Percentiles rank a stretch among this genome's conserved stretches.
Conservation (phyloP, 306 rosid genomes). For the Sphenostylis stenocarpa region DNA sequence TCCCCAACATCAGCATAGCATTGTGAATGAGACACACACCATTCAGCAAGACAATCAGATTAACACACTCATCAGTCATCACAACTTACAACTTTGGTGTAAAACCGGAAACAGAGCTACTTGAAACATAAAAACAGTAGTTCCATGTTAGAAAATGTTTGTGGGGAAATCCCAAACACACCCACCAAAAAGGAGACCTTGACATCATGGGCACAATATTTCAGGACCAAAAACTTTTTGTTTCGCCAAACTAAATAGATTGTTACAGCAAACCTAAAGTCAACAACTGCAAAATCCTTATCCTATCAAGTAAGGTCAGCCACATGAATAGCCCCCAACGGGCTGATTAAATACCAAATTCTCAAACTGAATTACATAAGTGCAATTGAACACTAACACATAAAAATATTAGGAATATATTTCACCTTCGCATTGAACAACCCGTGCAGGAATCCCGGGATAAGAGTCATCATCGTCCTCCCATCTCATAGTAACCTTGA, state of each 20-base stretch:
- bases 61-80: neutral
- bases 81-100: neutral
- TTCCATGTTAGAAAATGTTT: neutral
- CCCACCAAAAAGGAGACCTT: neutral
- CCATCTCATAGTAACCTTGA: slow-evolving; percentile 84
- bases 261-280: neutral
- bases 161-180: neutral
- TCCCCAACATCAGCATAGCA: neutral
- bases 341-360: neutral
- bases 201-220: slow-evolving; percentile 1
- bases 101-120: neutral
- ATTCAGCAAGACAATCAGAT: neutral
- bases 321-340: neutral
- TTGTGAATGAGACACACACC: neutral
- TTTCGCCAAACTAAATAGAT: neutral
- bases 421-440: slow-evolving; percentile 84
- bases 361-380: neutral
- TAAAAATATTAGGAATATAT: neutral
- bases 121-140: neutral
- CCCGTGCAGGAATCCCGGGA: slow-evolving; percentile 84
- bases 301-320: neutral
- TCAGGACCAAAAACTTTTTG: neutral
- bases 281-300: neutral
- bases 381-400: slow-evolving; percentile 1
- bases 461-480: slow-evolving; percentile 56